Base-by-base conservation (phyloP, 75 land plant genomes). In the Isoetes taiwanensis region DNA sequence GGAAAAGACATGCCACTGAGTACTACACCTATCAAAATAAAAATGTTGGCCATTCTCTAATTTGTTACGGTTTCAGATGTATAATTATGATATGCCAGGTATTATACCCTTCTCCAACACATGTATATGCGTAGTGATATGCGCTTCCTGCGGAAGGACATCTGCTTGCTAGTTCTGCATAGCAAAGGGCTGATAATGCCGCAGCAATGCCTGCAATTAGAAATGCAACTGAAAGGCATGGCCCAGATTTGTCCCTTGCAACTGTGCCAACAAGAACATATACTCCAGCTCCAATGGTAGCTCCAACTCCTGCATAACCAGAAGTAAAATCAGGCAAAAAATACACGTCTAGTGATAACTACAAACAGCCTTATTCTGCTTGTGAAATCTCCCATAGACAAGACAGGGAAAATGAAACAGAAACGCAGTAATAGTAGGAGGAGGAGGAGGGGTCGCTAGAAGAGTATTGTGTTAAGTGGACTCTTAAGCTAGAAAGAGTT, bases 121-220 rank as follows among this genome's bases (percentile, higher is more conserved):
- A 91, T 41, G 83, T 83, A 64, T 91, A 91, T 4, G 97, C 76
- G 66, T 91, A 91, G 53, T 91, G 97, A 39, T 91, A 91, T n/a
- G 97, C 97, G 67, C 95, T 87, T 30, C 97, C 95, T 3, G 95
- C 95, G 65, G 97, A 91, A 1, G 97, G 95, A 64, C 97, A 91
- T 43, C 97, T 86, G 42, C 95, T 87, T 12, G 97, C 76, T 39
- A 91, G 85, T 71, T 91, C 97, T 16, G 97, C 97, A 79, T 91
- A 91, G 73, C 97, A 91, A 68, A 91, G 84, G 5, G 97, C 97
- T 2, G 97, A 88, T 43, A 88, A 78, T 2, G 90, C 95, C 40
- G 97, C 85, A 33, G 97, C 96, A 56, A 91, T 76, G 25, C 97
- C 97, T 58, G 97, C 97, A 39, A 91, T 81, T 0, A 91, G 68